phyloP scores from a whole-genome alignment of 2,329 filamentous ascomycete species.

The Microcyclospora pomicola region DNA sequence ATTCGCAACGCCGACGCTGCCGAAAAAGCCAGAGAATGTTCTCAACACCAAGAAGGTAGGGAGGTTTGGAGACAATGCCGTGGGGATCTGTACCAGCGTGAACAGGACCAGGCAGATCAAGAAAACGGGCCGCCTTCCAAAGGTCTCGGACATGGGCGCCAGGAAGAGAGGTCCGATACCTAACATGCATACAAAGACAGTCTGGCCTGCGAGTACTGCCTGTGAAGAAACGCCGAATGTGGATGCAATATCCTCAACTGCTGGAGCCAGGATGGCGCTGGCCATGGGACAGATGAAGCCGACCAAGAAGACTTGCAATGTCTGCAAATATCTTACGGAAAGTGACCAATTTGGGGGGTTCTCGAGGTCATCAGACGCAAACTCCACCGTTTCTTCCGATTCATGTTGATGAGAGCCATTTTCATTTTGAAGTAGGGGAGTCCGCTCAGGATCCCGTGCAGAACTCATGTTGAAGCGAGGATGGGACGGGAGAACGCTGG shows the following conservation, averaged over 20 bases:
- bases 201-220: conserved; percentile 37
- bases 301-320: conserved; percentile 34
- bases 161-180: conserved; percentile 33
- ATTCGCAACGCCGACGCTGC: conserved; percentile 36
- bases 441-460: too few species aligned
- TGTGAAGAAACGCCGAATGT: conserved; percentile 44
- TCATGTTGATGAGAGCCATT: too few species aligned
- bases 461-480: too few species aligned
- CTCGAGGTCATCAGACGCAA: conserved; percentile 27
- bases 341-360: conserved; percentile 48
- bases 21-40: conserved; percentile 34
- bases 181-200: conserved; percentile 35
- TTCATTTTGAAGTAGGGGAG: too few species aligned
- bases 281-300: conserved; percentile 38
- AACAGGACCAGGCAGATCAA: conserved; percentile 31
- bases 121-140: conserved; percentile 32
- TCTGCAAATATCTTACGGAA: conserved; percentile 24
- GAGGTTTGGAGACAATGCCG: conserved; percentile 33
- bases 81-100: conserved; percentile 31
- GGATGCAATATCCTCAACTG: conserved; percentile 44
- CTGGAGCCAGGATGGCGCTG: conserved; percentile 51
- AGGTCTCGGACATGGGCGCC: conserved; percentile 34
- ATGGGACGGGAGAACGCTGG: too few species aligned
- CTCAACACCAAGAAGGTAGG: conserved; percentile 28
- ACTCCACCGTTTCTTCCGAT: too few species aligned